These are phyloP conservation scores for Vitis hybrid DNA, from an alignment of 177 flowering plant species.

Conservation along the genomic window DNA sequence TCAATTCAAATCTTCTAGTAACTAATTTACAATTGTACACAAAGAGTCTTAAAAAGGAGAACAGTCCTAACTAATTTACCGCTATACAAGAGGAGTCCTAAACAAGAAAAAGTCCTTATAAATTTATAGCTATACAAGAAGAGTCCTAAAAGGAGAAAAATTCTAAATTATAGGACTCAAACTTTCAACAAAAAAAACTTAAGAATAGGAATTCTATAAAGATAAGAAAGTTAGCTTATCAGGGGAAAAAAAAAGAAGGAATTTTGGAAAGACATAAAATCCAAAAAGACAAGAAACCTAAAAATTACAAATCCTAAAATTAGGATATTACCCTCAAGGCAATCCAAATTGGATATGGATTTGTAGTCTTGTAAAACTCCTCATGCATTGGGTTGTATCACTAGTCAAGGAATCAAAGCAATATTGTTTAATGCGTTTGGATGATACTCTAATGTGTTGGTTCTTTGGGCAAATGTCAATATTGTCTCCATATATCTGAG, in stretches of 20 bases:
- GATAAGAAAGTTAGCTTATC: not conserved
- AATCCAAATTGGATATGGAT: not conserved
- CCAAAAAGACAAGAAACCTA: too few species aligned
- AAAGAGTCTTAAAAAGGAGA: not conserved
- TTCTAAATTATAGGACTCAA: not conserved
- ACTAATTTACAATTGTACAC: too few species aligned
- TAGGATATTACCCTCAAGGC: too few species aligned
- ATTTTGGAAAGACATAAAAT: not conserved
- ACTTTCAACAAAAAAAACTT: too few species aligned
- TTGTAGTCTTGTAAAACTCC: not conserved
- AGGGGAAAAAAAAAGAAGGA: too few species aligned
- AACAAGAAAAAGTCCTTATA: too few species aligned
- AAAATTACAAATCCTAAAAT: not conserved
- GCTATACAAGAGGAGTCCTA: not conserved
- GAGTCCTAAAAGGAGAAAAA: not conserved
- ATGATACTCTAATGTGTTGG: not conserved
- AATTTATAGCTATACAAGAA: too few species aligned
- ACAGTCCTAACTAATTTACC: not conserved
- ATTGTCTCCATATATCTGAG: not conserved
- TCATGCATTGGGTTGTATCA: not conserved
- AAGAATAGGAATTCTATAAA: too few species aligned
- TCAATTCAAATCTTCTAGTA: too few species aligned
- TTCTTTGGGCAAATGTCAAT: not conserved
- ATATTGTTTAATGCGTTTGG: not conserved
- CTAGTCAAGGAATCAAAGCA: not conserved